These are phyloP conservation scores for Lactarius evosmus DNA, from an alignment of 768 basidiomycete species.

Conservation along the genomic window DNA sequence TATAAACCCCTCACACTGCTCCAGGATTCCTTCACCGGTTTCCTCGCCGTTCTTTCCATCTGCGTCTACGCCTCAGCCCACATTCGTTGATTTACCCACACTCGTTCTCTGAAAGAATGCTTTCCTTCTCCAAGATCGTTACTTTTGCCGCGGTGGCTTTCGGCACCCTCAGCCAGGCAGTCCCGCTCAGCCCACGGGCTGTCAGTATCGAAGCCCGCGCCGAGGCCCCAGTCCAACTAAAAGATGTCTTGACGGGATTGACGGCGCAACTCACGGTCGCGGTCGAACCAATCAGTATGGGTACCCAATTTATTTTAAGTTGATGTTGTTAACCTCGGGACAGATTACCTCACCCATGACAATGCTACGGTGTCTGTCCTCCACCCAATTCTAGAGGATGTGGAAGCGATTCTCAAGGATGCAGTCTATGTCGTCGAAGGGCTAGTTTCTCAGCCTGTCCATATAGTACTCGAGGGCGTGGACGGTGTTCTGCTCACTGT, in stretches of 20 bases:
- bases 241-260: neutral
- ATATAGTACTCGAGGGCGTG: conserved; percentile 32
- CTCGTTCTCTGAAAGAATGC: conserved; percentile 5
- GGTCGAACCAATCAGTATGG: neutral
- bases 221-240: neutral
- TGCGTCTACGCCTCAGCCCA: neutral
- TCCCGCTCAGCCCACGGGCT: neutral
- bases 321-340: neutral
- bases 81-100: neutral
- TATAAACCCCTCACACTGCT: conserved; percentile 4
- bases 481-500: conserved; percentile 33
- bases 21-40: neutral
- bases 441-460: conserved; percentile 31
- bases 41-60: neutral
- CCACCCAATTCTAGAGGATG: conserved; percentile 28
- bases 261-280: neutral
- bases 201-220: neutral
- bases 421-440: conserved; percentile 31
- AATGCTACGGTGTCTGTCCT: conserved; percentile 32
- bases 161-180: conserved; percentile 9
- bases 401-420: conserved; percentile 30
- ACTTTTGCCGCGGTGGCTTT: conserved; percentile 1
- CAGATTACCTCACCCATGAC: conserved; percentile 31
- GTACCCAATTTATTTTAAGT: neutral
- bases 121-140: conserved; percentile 9